These are phyloP conservation scores for Lactarius akahatsu DNA, from an alignment of 768 basidiomycete species.

Conservation along the genomic window DNA sequence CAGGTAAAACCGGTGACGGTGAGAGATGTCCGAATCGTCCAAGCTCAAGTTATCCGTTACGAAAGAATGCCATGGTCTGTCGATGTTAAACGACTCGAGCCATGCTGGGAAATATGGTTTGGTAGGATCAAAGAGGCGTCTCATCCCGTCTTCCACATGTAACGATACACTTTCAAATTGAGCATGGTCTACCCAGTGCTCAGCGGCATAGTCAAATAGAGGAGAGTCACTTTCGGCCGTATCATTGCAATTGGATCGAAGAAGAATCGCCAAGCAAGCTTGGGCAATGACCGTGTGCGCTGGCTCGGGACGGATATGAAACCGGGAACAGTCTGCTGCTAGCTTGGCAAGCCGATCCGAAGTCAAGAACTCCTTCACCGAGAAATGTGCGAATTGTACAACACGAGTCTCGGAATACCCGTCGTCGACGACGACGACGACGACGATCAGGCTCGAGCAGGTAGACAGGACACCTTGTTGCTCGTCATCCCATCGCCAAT, in stretches of 20 bases:
- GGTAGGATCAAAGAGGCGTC: neutral
- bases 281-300: too few species aligned
- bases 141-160: neutral
- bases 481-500: neutral
- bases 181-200: neutral
- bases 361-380: conserved; percentile 2
- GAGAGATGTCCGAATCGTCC: too few species aligned
- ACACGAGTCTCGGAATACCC: too few species aligned
- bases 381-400: neutral
- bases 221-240: neutral
- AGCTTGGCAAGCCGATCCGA: neutral
- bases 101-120: neutral
- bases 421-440: neutral
- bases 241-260: neutral
- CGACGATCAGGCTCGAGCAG: neutral
- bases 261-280: too few species aligned
- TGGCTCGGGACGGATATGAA: too few species aligned
- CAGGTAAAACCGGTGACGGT: too few species aligned
- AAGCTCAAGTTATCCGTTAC: too few species aligned
- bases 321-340: too few species aligned
- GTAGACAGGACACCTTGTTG: neutral
- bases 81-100: too few species aligned
- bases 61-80: too few species aligned
- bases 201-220: neutral
- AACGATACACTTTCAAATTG: neutral